A percentile compares a stretch with the other conserved stretches of the same genome.
These are phyloP conservation scores for Passalora sequoiae DNA, from an alignment of 2,329 filamentous ascomycete species.

Conservation along the genomic window DNA sequence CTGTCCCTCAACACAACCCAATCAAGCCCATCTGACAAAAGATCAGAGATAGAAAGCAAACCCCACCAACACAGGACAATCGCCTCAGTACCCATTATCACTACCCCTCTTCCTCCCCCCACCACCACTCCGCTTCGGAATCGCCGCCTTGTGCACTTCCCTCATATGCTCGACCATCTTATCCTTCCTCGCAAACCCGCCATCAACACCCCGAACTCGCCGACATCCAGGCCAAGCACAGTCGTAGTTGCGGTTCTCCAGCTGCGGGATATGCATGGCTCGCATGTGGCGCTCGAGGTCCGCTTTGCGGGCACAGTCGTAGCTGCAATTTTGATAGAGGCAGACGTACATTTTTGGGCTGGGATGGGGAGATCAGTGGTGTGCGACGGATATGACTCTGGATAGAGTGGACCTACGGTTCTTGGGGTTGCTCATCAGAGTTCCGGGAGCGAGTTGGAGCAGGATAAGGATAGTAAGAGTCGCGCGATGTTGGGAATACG, in stretches of 20 bases:
- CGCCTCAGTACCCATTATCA: too few species aligned
- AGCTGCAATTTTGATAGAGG: conserved; percentile 19
- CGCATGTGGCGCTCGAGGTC: conserved; percentile 48
- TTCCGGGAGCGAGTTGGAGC: neutral
- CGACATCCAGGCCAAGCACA: conserved; percentile 43
- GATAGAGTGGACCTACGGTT: neutral
- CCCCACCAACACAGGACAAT: too few species aligned
- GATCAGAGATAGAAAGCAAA: too few species aligned
- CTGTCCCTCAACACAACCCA: too few species aligned
- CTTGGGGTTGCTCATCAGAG: too few species aligned
- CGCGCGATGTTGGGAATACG: neutral
- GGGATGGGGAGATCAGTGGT: too few species aligned
- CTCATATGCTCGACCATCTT: conserved; percentile 55
- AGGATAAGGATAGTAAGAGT: neutral
- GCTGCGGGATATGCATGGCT: conserved; percentile 42
- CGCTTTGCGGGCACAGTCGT: conserved; percentile 42
- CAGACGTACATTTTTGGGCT: conserved; percentile 20
- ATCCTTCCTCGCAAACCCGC: conserved; percentile 54
- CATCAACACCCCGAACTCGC: conserved; percentile 39
- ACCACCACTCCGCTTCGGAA: conserved; percentile 33
- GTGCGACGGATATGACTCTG: neutral
- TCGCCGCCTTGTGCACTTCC: conserved; percentile 50
- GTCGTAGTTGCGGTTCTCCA: conserved; percentile 34
- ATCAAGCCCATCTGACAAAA: too few species aligned
- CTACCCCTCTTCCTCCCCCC: conserved; percentile 1